phyloP scores from a whole-genome alignment of 345 rosid genomes.

The Corchorus capsularis region DNA sequence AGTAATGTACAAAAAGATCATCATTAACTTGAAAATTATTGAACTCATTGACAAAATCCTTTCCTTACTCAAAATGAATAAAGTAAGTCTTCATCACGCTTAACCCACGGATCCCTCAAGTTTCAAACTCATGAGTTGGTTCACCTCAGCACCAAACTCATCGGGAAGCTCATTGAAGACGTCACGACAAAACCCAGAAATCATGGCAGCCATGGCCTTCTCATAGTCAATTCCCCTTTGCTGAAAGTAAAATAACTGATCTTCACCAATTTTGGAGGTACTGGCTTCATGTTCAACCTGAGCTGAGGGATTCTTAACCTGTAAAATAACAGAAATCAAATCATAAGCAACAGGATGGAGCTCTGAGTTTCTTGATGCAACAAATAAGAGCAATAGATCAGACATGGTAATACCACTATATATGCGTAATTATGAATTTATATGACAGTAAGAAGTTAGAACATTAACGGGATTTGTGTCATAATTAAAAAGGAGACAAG shows the following conservation, averaged over 20 bases:
- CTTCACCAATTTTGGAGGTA: conserved; percentile 92
- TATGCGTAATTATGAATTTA: background rate
- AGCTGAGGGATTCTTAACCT: conserved; percentile 89
- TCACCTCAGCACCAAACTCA: conserved; percentile 90
- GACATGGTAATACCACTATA: background rate
- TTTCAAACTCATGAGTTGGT: conserved; percentile 90
- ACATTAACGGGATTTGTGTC: background rate
- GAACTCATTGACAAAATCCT: conserved; percentile 1
- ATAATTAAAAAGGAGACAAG: conserved; percentile 5
- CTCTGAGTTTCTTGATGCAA: background rate
- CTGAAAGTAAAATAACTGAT: conserved; percentile 95
- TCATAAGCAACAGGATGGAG: background rate
- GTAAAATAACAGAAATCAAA: conserved; percentile 12
- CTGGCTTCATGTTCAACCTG: conserved; percentile 96
- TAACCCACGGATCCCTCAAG: conserved; percentile 96
- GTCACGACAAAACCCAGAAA: conserved; percentile 87
- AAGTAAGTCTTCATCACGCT: background rate
- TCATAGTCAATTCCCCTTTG: conserved; percentile 94
- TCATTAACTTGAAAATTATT: background rate
- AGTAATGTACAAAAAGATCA: background rate
- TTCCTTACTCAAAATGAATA: background rate
- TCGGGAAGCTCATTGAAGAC: conserved; percentile 93
- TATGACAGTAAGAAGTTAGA: too few species aligned
- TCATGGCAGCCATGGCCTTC: conserved; percentile 97
- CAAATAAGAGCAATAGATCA: background rate